Base-by-base conservation (phyloP, 2,329 filamentous ascomycete species). In the Diaporthe sp. region DNA sequence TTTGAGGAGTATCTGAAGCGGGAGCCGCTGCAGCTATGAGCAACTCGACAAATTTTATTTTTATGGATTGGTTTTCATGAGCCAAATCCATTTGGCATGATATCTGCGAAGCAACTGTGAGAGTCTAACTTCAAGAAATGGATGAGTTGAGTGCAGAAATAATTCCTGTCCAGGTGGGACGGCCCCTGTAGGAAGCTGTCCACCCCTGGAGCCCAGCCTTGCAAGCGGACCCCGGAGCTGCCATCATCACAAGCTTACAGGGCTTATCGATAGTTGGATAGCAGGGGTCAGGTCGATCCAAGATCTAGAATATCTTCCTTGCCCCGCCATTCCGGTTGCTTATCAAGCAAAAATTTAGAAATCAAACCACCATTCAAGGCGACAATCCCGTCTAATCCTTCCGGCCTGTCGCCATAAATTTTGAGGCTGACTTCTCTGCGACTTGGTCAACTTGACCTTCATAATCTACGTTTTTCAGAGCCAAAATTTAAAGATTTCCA, bases 341-440 rank as follows among this genome's bases (percentile, higher is more conserved):
- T 76, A 75, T 71, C 73, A 76, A 76, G 75, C 75, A 75, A 76
- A 76, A 71, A 75, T 76, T 76, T 76, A 75, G 74, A 75, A 76
- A 72, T 76, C 74, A 55, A 53, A 65, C 44, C 19, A 19, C 42
- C 28, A 28, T 55, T 55, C 13, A 37, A 51, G 46, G 31, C 55
- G 17, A 44, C 62, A 74, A 42, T 44, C 37, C 15, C 7, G 31
- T 25, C 25, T 42, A 51, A 44, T 42, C n/a, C 28, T 22, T 10
- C 60, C 2, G 22, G 19, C 65, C 34, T 25, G 65, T 19, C 37
- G 34, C 22, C 55, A 53, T 44, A 73, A 72, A 71, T 53, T 61
- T 61, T 37, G 42, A 58, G 22, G 28, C 22, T 10, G 9, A 25
- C 13, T 13, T 44, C 10, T 31, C 13, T 10, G 3, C 8, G 10